Evolutionary conservation across 768 basidiomycete species (phyloP).

Genomic region (Pilatotrama ljubarskyi): DNA sequence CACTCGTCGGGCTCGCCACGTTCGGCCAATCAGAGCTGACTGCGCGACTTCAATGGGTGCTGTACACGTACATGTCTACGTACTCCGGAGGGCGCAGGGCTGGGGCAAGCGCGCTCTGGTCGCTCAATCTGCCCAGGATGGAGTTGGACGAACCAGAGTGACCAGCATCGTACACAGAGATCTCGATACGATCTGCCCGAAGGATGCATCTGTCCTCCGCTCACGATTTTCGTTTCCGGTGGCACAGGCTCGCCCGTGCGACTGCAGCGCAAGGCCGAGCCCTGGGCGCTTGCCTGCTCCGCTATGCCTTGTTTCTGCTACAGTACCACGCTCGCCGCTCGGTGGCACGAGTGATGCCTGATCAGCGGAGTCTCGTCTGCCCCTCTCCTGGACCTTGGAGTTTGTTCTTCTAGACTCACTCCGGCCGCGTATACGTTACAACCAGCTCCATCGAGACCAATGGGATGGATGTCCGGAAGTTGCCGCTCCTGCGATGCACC

Average conservation of each 20-base stretch:
- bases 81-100: background rate
- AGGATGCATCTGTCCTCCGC: background rate
- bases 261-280: background rate
- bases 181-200: slow-evolving; percentile 13
- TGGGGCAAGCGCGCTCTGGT: background rate
- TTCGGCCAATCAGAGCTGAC: background rate
- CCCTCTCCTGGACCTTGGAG: background rate
- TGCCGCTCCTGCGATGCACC: slow-evolving; percentile 2
- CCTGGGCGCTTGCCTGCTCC: slow-evolving; percentile 1
- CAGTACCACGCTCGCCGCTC: background rate
- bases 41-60: background rate
- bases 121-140: background rate
- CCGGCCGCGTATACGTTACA: background rate
- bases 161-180: background rate
- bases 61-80: slow-evolving; percentile 4
- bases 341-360: slow-evolving; percentile 1
- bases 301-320: slow-evolving; percentile 5
- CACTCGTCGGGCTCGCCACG: background rate
- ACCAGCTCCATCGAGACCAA: background rate
- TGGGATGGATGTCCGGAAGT: background rate
- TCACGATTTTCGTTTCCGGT: slow-evolving; percentile 11
- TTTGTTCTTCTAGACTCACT: slow-evolving; percentile 1
- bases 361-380: slow-evolving; percentile 5
- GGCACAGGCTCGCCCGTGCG: slow-evolving; percentile 4
- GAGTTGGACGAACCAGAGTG: background rate